A percentile compares a stretch with the other conserved stretches of the same genome.
Conservation (phyloP, 352 stramenopile species). For the Nothophytophthora sp. region DNA sequence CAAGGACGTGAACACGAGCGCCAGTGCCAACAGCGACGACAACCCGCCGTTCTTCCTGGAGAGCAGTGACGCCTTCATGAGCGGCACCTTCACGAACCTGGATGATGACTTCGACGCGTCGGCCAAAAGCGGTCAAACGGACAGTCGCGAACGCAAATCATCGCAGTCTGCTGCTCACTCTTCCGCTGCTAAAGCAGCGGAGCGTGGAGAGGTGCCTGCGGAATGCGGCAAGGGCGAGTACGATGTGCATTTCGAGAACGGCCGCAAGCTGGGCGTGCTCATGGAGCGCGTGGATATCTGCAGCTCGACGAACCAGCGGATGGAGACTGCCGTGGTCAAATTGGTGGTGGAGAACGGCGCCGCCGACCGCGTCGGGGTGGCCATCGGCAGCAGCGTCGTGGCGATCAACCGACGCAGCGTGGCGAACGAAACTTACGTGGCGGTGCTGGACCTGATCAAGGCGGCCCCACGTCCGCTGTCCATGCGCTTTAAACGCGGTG, state of each 20-base stretch:
- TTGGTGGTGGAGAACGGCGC: constrained; percentile 80
- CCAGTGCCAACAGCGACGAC: constrained; percentile 23
- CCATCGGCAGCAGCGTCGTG: constrained; percentile 68
- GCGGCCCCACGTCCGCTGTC: constrained; percentile 68
- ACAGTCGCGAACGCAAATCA: constrained; percentile 12
- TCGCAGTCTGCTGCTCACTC: constrained; percentile 19
- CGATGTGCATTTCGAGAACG: constrained; percentile 76
- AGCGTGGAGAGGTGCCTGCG: constrained; percentile 20
- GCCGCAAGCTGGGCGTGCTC: constrained; percentile 77
- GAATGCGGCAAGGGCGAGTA: constrained; percentile 65
- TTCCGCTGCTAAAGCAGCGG: constrained; percentile 2
- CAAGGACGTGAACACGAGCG: constrained; percentile 26
- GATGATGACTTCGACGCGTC: constrained; percentile 50
- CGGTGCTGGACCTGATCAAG: constrained; percentile 78
- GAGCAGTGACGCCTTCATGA: constrained; percentile 59
- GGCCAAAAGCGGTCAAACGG: background rate
- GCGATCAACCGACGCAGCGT: constrained; percentile 68
- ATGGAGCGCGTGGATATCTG: constrained; percentile 82
- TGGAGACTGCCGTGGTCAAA: constrained; percentile 77
- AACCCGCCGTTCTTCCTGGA: constrained; percentile 69
- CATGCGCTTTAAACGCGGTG: constrained; percentile 72
- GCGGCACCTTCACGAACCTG: constrained; percentile 60
- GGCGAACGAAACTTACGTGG: constrained; percentile 58
- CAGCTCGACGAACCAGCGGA: constrained; percentile 50
- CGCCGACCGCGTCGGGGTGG: constrained; percentile 66